These are phyloP conservation scores for Hortaea werneckii DNA, from an alignment of 2,329 filamentous ascomycete species.

Conservation along the genomic window DNA sequence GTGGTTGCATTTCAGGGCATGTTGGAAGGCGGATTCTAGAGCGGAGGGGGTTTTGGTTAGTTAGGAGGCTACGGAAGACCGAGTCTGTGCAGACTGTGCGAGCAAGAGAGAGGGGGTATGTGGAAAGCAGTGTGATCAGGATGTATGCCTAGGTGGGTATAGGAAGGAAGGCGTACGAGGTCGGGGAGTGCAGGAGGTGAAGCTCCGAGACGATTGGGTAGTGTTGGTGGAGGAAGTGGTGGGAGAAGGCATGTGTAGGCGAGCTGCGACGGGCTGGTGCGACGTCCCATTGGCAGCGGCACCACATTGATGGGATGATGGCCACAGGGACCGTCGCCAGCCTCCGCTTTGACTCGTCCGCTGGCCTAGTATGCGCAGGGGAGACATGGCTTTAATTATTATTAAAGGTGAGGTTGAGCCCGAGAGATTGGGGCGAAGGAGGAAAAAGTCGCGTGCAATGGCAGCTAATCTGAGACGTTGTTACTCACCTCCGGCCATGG, in stretches of 20 bases:
- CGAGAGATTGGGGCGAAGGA: neutral
- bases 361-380: neutral
- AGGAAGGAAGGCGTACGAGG: neutral
- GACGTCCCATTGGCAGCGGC: neutral
- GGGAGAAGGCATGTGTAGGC: neutral
- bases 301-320: neutral
- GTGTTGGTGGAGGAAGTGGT: neutral
- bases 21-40: conserved; percentile 17
- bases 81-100: neutral
- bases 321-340: neutral
- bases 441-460: no score
- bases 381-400: neutral
- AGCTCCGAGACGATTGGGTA: no score
- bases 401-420: neutral
- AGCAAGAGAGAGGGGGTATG: neutral
- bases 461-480: no score
- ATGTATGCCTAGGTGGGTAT: neutral
- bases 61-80: neutral
- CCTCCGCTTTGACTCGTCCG: neutral
- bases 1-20: conserved; percentile 58
- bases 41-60: neutral
- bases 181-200: neutral
- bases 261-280: neutral
- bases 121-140: neutral
- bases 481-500: no score